These are phyloP conservation scores for Salvia sclarea DNA, from an alignment of 305 asterid genomes.

Conservation along the genomic window DNA sequence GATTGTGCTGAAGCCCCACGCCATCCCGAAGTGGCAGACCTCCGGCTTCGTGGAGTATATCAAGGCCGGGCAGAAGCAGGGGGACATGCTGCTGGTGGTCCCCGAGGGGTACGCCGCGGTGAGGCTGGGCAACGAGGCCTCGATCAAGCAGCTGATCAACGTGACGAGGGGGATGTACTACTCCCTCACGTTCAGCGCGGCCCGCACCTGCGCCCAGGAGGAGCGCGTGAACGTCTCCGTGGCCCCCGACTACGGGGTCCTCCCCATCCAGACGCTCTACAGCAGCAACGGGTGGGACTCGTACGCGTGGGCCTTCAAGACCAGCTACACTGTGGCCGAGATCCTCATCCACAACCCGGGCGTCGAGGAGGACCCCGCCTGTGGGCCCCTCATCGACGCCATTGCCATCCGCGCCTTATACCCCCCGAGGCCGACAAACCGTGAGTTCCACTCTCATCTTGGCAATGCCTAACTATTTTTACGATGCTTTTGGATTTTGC, in stretches of 20 bases:
- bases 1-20: conserved; percentile 54
- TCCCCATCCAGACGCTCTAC: conserved; percentile 86
- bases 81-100: conserved; percentile 89
- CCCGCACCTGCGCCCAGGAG: conserved; percentile 94
- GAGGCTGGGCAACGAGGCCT: conserved; percentile 92
- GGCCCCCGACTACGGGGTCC: conserved; percentile 75
- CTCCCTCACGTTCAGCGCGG: conserved; percentile 83
- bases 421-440: conserved; percentile 74
- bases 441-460: conserved; percentile 42
- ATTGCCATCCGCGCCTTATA: conserved; percentile 72
- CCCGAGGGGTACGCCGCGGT: conserved; percentile 94
- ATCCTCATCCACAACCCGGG: conserved; percentile 88
- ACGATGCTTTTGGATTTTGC: no score
- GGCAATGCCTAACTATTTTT: neutral
- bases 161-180: conserved; percentile 82
- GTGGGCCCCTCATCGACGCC: conserved; percentile 93
- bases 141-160: conserved; percentile 63
- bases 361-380: conserved; percentile 90
- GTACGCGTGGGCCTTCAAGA: conserved; percentile 84
- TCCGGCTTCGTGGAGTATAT: conserved; percentile 93
- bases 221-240: conserved; percentile 77
- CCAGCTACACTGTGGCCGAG: conserved; percentile 43
- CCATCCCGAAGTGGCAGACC: conserved; percentile 74
- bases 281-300: conserved; percentile 98
- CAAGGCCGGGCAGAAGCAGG: conserved; percentile 90